Base-by-base conservation (phyloP, 345 rosid species). In the Eucalyptus urophylla region DNA sequence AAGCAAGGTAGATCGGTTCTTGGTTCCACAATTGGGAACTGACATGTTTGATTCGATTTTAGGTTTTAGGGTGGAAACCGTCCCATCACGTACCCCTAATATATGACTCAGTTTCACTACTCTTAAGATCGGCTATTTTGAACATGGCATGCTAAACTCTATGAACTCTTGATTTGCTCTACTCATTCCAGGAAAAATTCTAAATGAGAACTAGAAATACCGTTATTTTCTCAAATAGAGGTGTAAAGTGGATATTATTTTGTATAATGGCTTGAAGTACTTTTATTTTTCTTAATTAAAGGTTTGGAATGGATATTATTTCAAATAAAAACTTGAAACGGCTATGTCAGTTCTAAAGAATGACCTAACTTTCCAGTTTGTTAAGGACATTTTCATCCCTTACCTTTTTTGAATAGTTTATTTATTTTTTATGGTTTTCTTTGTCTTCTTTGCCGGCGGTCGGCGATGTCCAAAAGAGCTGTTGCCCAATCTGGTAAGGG, bases 381-480 rank as follows among this genome's bases (percentile, higher is more conserved):
- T 53, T 53, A 19, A 53, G 1, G 24, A 4, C 4, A 53, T 53
- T 53, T 53, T 17, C 56, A 53, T 53, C 24, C 5, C 4, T 19
- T 53, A 1, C 10, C 2, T 53, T 53, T 53, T 53, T 53, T 19
- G 2, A 53, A 53, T 53, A 7, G 3, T 3, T 53, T 53, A 6
- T 53, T 19, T 53, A 2, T 2, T 49, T 49, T 13, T 13, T 4
- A 1, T 19, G 2, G 10, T 53, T 3, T 53, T 53, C 10, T 53
- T 53, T 19, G 1, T 53, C 4, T 53, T 19, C 2, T 53, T 53
- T 0, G 0, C 24, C 0, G 0, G 5, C 3, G 58, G 24, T 8
- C 1, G 10, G 1, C 4, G 1, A 53, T 53, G 24, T 19, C 5
- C 1, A 0, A 53, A 19, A 53, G 58, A 53, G 24, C 0, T 0